Evolutionary conservation across 306 rosid genomes (phyloP).

Genomic region (Cucurbita pepo): DNA sequence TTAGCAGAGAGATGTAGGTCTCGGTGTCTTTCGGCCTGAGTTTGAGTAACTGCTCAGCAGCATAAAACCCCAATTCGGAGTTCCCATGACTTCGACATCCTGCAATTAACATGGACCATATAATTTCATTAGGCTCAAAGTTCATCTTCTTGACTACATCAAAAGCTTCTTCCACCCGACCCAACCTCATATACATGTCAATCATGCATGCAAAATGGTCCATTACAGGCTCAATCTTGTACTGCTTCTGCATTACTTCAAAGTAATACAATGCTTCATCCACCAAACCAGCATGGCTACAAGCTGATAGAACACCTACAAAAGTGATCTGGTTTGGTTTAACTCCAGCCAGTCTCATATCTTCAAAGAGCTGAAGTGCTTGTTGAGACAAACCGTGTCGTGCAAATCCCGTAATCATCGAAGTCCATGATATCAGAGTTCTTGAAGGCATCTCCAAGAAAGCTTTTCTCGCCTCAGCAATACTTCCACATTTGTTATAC

Average conservation of each 20-base stretch:
- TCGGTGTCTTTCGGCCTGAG: slow-evolving; percentile 53
- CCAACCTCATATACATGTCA: slow-evolving; percentile 61
- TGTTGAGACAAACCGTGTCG: slow-evolving; percentile 64
- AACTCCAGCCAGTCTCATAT: slow-evolving; percentile 62
- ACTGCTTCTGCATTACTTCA: slow-evolving; percentile 60
- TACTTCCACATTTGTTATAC: slow-evolving; percentile 82
- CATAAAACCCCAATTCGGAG: slow-evolving; percentile 43
- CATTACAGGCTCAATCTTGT: slow-evolving; percentile 70
- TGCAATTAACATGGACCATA: slow-evolving; percentile 55
- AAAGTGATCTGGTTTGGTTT: slow-evolving; percentile 66
- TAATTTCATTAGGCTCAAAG: slow-evolving; percentile 50
- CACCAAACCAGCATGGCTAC: slow-evolving; percentile 67
- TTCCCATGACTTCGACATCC: slow-evolving; percentile 70
- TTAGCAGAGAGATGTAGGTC: slow-evolving; percentile 37
- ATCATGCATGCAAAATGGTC: slow-evolving; percentile 67
- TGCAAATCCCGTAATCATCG: slow-evolving; percentile 69
- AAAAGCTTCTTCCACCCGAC: slow-evolving; percentile 58
- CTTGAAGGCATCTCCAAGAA: slow-evolving; percentile 75
- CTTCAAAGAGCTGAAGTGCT: slow-evolving; percentile 68
- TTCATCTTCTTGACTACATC: slow-evolving; percentile 43
- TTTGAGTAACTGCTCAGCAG: slow-evolving; percentile 60
- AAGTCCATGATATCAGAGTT: slow-evolving; percentile 84
- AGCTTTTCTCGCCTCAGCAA: slow-evolving; percentile 64
- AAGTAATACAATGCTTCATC: slow-evolving; percentile 55
- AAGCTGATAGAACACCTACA: slow-evolving; percentile 81